Evolutionary conservation across 2,329 filamentous ascomycete genomes (phyloP), one percentile per base, ranked within the genome.

Genomic region (Catunica adiposa): DNA sequence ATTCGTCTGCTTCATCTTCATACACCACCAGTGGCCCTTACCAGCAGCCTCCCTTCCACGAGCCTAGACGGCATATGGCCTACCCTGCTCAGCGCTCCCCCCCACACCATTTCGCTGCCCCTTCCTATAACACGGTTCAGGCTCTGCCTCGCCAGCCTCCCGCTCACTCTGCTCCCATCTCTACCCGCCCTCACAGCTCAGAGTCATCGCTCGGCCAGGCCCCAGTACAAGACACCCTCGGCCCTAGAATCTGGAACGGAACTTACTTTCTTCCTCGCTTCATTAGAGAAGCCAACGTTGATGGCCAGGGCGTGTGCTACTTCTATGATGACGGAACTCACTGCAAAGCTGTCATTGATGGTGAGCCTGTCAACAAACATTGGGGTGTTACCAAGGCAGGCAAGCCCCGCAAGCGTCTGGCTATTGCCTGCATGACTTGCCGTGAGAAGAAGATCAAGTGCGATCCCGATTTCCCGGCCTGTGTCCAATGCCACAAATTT

Each of bases 401-500:
- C 14, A 95, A 94, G 70, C 89, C 89, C 51, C 80, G 89, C 61
- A 96, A 96, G 71, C 78, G 89, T 56, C 74, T 95, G 56, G 89
- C 89, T 23, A 89, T 94, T 66, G 88, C 88, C n/a, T 96, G 89
- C 65, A 76, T 94, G 58, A 92, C 88, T 11, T 96, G 89, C 66
- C 80, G 89, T 53, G 89, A 95, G 70, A 96, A 95, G 79, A 96
- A 95, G 74, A 94, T 96, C 71, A 95, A 94, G 68, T 96, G 89
- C 64, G 88, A 95, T 61, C 89, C 89, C 1, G 88, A 89, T 62
- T 84, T 80, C 61, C 86, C 86, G 40, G 88, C 87, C 62, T 96
- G 89, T 63, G 79, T 89, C 55, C 89, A 95, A 69, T 96, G 89
- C 66, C 84, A 92, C 66, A 95, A 94, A 70, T 90, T 90, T 64